These are phyloP conservation scores for Bipolaris gigantea DNA, from an alignment of 2,329 filamentous ascomycete species.

Conservation along the genomic window DNA sequence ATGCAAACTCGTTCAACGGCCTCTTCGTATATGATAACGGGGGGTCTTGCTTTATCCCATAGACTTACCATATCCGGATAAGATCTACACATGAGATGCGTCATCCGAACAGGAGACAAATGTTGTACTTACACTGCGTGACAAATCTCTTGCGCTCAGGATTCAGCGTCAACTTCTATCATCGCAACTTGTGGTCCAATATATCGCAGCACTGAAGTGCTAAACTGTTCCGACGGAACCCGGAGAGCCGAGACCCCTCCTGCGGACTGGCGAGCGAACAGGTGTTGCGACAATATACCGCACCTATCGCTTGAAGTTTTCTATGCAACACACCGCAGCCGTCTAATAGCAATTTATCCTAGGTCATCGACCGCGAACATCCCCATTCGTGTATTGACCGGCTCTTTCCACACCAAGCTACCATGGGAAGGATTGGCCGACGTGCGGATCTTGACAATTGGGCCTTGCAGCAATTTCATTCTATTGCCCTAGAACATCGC, in stretches of 20 bases:
- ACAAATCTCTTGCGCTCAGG: neutral
- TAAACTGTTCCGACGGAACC: neutral
- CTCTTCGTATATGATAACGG: no score
- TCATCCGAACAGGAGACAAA: neutral
- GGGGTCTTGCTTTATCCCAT: neutral
- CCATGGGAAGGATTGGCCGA: constrained; percentile 1
- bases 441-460: neutral
- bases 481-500: neutral
- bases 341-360: neutral
- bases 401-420: neutral
- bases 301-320: neutral
- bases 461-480: neutral
- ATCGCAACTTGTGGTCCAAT: neutral
- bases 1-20: no score
- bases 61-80: neutral
- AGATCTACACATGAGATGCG: neutral
- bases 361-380: neutral
- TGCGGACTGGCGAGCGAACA: neutral
- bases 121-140: neutral
- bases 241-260: neutral
- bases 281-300: neutral
- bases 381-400: neutral
- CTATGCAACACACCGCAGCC: neutral
- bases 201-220: neutral
- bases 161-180: neutral